A percentile compares a stretch with the other conserved stretches of the same genome.
These are phyloP conservation scores for Globisporangium emineosum DNA, from an alignment of 352 stramenopile genomes.

Conservation along the genomic window DNA sequence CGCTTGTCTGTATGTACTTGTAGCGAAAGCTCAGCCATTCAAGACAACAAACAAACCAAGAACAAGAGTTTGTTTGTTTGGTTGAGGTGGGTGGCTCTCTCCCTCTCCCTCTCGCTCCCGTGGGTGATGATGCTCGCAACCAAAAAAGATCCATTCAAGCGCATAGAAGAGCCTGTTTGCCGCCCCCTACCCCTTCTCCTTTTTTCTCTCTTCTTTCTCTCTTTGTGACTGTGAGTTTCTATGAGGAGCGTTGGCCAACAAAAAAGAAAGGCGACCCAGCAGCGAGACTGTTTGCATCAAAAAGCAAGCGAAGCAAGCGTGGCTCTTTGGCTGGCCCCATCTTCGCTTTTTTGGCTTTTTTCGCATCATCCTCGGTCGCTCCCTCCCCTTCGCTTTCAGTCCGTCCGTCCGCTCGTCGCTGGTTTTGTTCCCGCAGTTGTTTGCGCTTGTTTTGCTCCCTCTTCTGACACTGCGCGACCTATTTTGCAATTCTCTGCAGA, in stretches of 20 bases:
- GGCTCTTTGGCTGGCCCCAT: neutral
- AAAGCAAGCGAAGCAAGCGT: too few species aligned
- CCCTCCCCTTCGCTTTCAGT: neutral
- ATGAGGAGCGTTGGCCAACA: neutral
- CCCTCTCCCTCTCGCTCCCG: too few species aligned
- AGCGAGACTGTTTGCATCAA: too few species aligned
- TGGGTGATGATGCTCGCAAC: neutral
- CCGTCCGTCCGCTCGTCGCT: neutral
- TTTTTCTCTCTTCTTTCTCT: neutral
- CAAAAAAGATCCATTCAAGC: neutral
- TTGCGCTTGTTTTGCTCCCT: neutral
- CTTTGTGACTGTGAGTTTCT: neutral
- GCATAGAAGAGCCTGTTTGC: neutral
- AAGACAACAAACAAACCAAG: too few species aligned
- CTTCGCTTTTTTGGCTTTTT: constrained; percentile 2
- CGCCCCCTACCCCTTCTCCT: neutral
- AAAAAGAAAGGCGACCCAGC: constrained; percentile 1
- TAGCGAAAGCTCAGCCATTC: too few species aligned
- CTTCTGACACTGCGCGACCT: constrained; percentile 7
- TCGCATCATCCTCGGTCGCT: constrained; percentile 2
- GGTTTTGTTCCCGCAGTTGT: constrained; percentile 1
- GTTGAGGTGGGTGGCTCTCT: too few species aligned
- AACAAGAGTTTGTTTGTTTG: too few species aligned
- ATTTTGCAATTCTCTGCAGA: constrained; percentile 50
- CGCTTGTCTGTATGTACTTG: too few species aligned